Evolutionary conservation across 2,329 filamentous ascomycete species (phyloP).

Genomic region (Pseudogymnoascus destructans): DNA sequence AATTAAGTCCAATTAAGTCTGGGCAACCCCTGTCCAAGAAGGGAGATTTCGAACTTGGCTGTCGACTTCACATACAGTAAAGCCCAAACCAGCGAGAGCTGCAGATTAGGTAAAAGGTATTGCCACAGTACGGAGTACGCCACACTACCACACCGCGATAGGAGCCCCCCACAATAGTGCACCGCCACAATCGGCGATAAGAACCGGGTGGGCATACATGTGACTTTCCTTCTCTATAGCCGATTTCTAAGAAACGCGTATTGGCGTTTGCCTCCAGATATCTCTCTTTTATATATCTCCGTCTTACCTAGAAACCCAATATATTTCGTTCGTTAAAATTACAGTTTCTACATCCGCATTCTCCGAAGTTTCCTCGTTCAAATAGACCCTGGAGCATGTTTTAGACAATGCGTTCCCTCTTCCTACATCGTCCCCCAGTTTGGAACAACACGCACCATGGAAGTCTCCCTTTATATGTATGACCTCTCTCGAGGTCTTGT

Average conservation of each 20-base stretch:
- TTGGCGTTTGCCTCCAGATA: background rate
- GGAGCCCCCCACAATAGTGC: background rate
- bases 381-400: background rate
- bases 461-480: constrained; percentile 66
- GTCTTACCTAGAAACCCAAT: constrained; percentile 1
- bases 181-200: constrained; percentile 1
- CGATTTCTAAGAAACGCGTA: constrained; percentile 6
- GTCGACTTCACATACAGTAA: background rate
- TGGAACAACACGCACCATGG: constrained; percentile 36
- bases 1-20: background rate
- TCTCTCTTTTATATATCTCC: background rate
- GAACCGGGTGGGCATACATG: background rate
- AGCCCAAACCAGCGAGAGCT: background rate
- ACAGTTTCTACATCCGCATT: background rate
- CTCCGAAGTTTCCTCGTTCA: background rate
- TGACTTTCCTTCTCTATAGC: background rate
- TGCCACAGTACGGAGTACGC: background rate
- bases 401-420: background rate
- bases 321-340: background rate
- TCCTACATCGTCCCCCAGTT: background rate
- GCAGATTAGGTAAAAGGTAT: background rate
- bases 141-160: background rate
- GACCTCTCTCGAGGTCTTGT: constrained; percentile 52
- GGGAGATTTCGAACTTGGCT: constrained; percentile 7
- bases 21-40: constrained; percentile 3